Conservation (phyloP, 139 green algal species). For the Closterium sp. region DNA sequence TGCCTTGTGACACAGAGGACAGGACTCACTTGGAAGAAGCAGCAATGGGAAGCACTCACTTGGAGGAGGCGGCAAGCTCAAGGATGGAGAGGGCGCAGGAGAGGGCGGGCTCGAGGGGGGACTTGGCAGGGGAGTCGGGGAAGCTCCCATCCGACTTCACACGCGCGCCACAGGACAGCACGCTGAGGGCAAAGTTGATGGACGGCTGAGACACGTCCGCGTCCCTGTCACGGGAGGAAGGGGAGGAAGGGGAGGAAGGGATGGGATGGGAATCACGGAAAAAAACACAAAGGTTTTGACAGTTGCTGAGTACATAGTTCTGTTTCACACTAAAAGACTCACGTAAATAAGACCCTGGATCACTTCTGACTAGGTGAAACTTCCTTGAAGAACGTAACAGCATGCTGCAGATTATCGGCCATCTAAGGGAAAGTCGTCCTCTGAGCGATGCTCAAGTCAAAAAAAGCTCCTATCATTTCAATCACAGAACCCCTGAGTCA, state of each 20-base stretch:
- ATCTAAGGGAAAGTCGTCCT: background rate
- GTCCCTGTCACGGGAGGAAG: conserved; percentile 25
- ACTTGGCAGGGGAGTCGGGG: background rate
- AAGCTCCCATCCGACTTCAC: conserved; percentile 24
- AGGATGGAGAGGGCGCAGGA: conserved; percentile 7
- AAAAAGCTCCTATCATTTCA: no score
- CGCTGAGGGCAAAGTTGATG: conserved; percentile 34
- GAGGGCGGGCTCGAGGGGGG: conserved; percentile 20
- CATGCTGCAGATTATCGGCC: conserved; percentile 3
- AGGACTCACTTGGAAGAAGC: no score
- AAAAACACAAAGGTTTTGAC: no score
- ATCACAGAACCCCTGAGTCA: no score
- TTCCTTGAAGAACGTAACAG: background rate
- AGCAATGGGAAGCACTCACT: background rate
- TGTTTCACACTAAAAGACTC: no score
- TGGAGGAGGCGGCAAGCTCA: conserved; percentile 11
- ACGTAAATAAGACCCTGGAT: no score
- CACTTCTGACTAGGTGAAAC: no score
- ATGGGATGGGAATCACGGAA: no score
- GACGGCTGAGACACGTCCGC: conserved; percentile 20
- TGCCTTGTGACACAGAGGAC: no score
- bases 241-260: background rate
- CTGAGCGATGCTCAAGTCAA: background rate
- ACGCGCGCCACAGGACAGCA: conserved; percentile 20
- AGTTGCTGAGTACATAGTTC: no score